These are phyloP conservation scores for Penicillium roqueforti DNA, from an alignment of 495 filamentous ascomycete genomes.

Conservation along the genomic window DNA sequence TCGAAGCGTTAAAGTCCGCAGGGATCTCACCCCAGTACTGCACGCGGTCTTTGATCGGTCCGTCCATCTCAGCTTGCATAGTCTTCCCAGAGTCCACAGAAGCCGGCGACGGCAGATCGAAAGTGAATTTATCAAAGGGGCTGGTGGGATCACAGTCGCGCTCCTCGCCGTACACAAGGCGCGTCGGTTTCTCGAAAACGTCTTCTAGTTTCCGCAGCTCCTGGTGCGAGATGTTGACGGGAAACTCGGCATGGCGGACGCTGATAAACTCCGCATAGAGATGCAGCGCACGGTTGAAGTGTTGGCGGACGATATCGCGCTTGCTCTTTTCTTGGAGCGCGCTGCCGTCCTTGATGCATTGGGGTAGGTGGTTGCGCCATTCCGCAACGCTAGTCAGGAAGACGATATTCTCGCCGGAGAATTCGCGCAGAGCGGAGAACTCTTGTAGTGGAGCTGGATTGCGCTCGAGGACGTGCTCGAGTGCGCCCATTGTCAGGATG, in stretches of 20 bases:
- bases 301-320: constrained; percentile 29
- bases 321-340: constrained; percentile 16
- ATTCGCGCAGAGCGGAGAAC: constrained; percentile 59
- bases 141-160: constrained; percentile 26
- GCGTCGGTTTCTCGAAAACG: constrained; percentile 45
- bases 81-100: constrained; percentile 23
- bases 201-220: constrained; percentile 44
- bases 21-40: constrained; percentile 44
- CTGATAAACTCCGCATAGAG: constrained; percentile 57
- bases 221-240: constrained; percentile 57
- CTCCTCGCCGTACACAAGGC: constrained; percentile 32
- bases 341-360: constrained; percentile 15
- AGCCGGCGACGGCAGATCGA: constrained; percentile 20
- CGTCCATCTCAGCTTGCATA: constrained; percentile 2
- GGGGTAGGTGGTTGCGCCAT: constrained; percentile 44
- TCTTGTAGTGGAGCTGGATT: constrained; percentile 53
- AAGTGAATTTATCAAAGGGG: constrained; percentile 29
- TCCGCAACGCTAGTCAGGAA: constrained; percentile 56
- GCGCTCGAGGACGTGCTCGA: constrained; percentile 53
- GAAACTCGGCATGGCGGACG: constrained; percentile 54
- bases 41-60: constrained; percentile 24
- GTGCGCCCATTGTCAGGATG: constrained; percentile 54
- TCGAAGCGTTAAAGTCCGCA: constrained; percentile 42
- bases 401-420: constrained; percentile 65
- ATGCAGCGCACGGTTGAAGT: constrained; percentile 51